phyloP scores from a whole-genome alignment of 257 asterid genomes.

The Striga asiatica region DNA sequence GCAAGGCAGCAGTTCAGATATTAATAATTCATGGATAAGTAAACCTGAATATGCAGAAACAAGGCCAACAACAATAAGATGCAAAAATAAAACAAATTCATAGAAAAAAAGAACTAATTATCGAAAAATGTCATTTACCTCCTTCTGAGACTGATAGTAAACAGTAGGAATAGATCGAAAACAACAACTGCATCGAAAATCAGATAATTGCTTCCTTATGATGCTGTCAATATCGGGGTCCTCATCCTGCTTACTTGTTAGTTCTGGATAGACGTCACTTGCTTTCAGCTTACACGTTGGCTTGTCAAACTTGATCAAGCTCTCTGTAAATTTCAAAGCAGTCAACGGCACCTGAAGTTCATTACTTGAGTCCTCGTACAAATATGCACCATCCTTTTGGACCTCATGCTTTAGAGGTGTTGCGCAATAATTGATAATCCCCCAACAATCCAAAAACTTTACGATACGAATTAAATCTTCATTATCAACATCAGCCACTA shows the following conservation, averaged over 20 bases:
- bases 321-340: conserved; percentile 83
- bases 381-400: conserved; percentile 45
- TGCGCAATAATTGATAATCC: conserved; percentile 89
- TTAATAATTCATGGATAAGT: too few relatives aligned
- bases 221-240: conserved; percentile 55
- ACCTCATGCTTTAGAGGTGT: conserved; percentile 37
- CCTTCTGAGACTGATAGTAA: conserved; percentile 86
- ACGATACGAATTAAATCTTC: conserved; percentile 74
- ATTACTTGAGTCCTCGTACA: conserved; percentile 59
- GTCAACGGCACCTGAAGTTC: conserved; percentile 80
- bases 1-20: too few relatives aligned
- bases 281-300: conserved; percentile 81
- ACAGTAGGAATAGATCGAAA: conserved; percentile 46
- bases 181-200: conserved; percentile 59
- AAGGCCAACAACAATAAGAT: too few relatives aligned
- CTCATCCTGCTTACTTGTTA: conserved; percentile 32
- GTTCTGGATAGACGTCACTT: conserved; percentile 66
- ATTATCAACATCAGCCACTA: conserved; percentile 46
- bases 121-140: conserved; percentile 49
- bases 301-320: conserved; percentile 87
- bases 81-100: too few relatives aligned
- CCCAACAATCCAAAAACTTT: conserved; percentile 97
- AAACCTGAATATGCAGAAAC: too few relatives aligned
- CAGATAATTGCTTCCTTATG: conserved; percentile 68
- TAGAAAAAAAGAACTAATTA: too few relatives aligned